Evolutionary conservation across 2,329 filamentous ascomycete genomes (phyloP), one percentile per base, ranked within the genome.

Genomic region (Stemphylium vesicarium): DNA sequence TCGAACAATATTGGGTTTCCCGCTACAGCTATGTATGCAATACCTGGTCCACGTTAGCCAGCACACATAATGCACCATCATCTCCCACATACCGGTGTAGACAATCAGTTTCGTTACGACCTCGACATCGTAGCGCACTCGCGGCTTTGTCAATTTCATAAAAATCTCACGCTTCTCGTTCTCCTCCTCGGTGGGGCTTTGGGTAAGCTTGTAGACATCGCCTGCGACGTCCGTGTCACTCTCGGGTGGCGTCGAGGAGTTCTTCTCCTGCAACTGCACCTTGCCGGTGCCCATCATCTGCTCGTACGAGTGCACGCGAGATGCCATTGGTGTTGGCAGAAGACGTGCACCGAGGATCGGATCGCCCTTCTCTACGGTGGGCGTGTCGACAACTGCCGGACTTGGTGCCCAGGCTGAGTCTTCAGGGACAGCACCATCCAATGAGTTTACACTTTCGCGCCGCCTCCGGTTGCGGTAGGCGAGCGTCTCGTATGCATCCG

Each of bases 51-150:
- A n/a, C 5, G 7, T 46, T 39, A 55, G 50, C 12, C 12, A 12
- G 2, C 22, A 7, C 4, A n/a, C 32, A 11, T 0, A 32, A 12
- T 20, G 5, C 11, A 20, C 2, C 10, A 29, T 12, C 9, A 15
- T 36, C 11, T 16, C 15, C 9, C n/a, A 55, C 87, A 76, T 79
- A 92, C 94, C 95, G 55, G 89, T 85, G 79, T 99, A 99, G 20
- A 99, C 92, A 66, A 99, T 90, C 57, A 99, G 77, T 78, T 97
- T 98, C 4, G 95, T 98, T 33, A 99, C 90, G 35, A 99, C 94
- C 76, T 99, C 95, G n/a, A 98, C 94, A 77, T 99, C 95, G 71
- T 98, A 99, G 65, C 93, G 84, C 56, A 97, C 93, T 63, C 95
- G 86, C 43, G 95, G 92, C 77, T 89, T 91, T 60, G 92, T 88